Evolutionary conservation across 805 yeast genomes (phyloP), one percentile per base, ranked within the genome.

Genomic region (Hyphopichia homilentoma): DNA sequence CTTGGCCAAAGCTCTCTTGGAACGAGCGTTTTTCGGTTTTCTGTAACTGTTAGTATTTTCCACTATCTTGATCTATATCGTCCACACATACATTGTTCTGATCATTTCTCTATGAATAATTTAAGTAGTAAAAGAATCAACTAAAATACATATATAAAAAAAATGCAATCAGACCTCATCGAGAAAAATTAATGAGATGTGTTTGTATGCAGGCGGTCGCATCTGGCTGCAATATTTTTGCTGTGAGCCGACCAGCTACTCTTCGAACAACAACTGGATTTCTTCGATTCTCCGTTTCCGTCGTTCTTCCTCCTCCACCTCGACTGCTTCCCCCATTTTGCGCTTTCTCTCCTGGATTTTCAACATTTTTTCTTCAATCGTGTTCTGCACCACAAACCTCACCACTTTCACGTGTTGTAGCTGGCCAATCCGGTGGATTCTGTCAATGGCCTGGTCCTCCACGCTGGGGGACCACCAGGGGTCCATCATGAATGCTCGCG

Each of bases 401-500:
- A 77, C 66, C 19, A 89, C 88, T 40, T 74, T 76, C 9, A 90
- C 97, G 25, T 70, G 70, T 16, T 68, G 73, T 7, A 64, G 63
- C 52, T 89, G 97, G 0, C 97, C 97, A 50, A 90, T 84, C 44
- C 97, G 72, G 51, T 89, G 96, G 12, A 90, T 73, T 47, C 97
- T 58, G 58, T 88, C 96, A 38, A 88, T 84, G 0, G 96, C 96
- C 54, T 87, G 96, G 31, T 84, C 86, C 48, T 87, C 96, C 33
- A 82, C 77, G 30, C 95, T 85, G 28, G 86, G 94, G 19, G 93
- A 84, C 97, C 97, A 89, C 93, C 96, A 89, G 0, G 97, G 96
- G 49, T 89, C 97, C 86, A 90, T 82, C 75, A 89, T 70, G 45
- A 79, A 87, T 2, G 94, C 97, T 21, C 75, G 70, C 0, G 85